A percentile compares a stretch with the other conserved stretches of the same genome.
phyloP scores from a whole-genome alignment of 2,329 filamentous ascomycete genomes.

The Fusarium mundagurra region DNA sequence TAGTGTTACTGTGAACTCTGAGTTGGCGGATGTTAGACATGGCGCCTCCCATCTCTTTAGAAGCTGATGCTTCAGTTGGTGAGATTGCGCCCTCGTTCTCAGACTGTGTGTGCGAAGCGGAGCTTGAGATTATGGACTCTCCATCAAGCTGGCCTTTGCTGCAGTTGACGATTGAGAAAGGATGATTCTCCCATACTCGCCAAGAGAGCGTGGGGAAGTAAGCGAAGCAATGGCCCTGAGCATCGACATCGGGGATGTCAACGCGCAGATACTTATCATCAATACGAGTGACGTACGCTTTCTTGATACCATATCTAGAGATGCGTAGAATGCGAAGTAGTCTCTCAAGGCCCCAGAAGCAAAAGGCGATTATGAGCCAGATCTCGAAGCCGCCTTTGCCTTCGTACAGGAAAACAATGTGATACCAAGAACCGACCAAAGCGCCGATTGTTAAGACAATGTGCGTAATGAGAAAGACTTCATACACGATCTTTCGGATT shows the following conservation, averaged over 20 bases:
- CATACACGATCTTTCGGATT: conserved; percentile 52
- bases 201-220: conserved; percentile 47
- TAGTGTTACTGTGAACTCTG: neutral
- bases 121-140: neutral
- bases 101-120: conserved; percentile 15
- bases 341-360: conserved; percentile 45
- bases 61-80: neutral
- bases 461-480: conserved; percentile 57
- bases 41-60: conserved; percentile 25
- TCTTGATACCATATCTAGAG: conserved; percentile 39
- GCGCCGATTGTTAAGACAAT: conserved; percentile 53
- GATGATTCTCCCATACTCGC: conserved; percentile 48
- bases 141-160: conserved; percentile 11
- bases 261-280: conserved; percentile 46
- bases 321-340: conserved; percentile 37
- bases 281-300: conserved; percentile 41
- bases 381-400: conserved; percentile 55
- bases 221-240: conserved; percentile 44
- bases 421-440: conserved; percentile 55
- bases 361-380: conserved; percentile 44
- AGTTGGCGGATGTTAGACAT: neutral
- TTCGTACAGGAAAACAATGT: conserved; percentile 50
- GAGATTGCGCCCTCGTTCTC: conserved; percentile 4
- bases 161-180: conserved; percentile 44
- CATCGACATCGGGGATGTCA: conserved; percentile 41